phyloP scores from a whole-genome alignment of 2,329 filamentous ascomycete species.

The Fusarium palustre region DNA sequence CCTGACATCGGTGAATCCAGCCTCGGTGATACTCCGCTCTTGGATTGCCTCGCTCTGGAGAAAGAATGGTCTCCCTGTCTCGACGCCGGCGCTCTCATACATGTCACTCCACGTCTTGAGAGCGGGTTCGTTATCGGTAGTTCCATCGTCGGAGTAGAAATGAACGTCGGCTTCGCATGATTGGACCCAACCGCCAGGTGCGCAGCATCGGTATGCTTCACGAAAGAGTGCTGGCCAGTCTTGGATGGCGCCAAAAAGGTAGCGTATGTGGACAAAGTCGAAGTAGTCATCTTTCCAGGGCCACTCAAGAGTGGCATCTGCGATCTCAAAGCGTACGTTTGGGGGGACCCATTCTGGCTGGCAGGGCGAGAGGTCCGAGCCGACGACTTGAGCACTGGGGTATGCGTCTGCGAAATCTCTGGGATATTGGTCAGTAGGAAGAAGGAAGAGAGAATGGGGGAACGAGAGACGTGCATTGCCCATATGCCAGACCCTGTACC shows the following conservation, averaged over 20 bases:
- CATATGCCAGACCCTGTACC: constrained; percentile 43
- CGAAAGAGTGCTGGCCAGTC: constrained; percentile 36
- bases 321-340: constrained; percentile 39
- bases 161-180: constrained; percentile 39
- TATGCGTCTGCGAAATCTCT: constrained; percentile 41
- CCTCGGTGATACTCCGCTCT: constrained; percentile 31
- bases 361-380: constrained; percentile 39
- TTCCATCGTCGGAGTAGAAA: constrained; percentile 37
- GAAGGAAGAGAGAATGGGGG: background rate
- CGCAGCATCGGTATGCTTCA: constrained; percentile 39
- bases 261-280: constrained; percentile 40
- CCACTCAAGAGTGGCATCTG: constrained; percentile 38
- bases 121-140: constrained; percentile 23
- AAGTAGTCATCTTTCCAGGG: constrained; percentile 39
- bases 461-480: constrained; percentile 21
- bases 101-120: constrained; percentile 27
- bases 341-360: constrained; percentile 42
- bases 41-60: constrained; percentile 30
- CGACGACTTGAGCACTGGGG: constrained; percentile 33
- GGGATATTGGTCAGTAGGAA: background rate
- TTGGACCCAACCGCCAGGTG: constrained; percentile 37
- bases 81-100: constrained; percentile 19
- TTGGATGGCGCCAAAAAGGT: constrained; percentile 37
- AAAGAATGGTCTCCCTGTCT: constrained; percentile 28
- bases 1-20: constrained; percentile 37